These are phyloP conservation scores for Larix kaempferi DNA, from an alignment of 75 land plant species.

Conservation along the genomic window DNA sequence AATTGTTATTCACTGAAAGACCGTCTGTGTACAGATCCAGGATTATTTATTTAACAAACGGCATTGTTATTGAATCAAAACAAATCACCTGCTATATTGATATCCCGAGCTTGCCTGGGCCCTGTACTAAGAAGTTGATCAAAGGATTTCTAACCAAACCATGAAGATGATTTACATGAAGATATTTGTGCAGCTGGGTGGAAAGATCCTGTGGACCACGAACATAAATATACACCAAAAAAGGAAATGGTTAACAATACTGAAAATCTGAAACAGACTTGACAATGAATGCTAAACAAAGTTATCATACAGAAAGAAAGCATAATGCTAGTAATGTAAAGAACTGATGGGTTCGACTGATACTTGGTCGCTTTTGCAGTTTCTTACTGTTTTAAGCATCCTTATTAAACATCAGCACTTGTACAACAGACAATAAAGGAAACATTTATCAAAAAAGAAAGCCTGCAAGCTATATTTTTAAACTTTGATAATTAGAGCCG, in stretches of 20 bases:
- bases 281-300: background rate
- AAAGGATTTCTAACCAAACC: constrained; percentile 1
- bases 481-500: background rate
- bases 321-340: background rate
- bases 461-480: background rate
- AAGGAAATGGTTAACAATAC: background rate
- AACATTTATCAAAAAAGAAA: background rate
- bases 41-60: background rate
- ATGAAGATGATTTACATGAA: background rate
- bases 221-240: background rate
- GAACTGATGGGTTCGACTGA: background rate
- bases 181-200: background rate
- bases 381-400: background rate
- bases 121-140: background rate
- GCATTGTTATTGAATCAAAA: too few relatives aligned
- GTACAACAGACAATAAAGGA: background rate
- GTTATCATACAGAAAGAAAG: background rate
- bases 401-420: background rate
- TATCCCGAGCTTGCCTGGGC: background rate
- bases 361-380: background rate
- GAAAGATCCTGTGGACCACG: background rate
- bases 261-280: too few relatives aligned
- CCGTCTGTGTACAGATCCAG: background rate
- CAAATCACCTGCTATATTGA: background rate
- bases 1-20: background rate